Conservation (phyloP, 306 rosid species). For the Sindora glabra region DNA sequence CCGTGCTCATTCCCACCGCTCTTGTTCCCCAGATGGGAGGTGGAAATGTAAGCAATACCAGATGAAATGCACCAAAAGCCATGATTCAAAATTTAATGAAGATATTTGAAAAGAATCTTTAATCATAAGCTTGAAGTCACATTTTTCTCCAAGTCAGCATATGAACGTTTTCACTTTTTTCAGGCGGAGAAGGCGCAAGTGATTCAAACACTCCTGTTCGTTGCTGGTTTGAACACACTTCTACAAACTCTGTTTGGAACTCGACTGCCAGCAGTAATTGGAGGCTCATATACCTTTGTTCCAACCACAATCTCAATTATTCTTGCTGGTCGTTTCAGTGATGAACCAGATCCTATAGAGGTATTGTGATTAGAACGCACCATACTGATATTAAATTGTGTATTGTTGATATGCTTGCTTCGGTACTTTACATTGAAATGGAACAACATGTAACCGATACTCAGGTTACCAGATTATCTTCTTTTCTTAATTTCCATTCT, state of each 20-base stretch:
- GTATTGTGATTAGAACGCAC: constrained; percentile 39
- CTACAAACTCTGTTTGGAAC: constrained; percentile 74
- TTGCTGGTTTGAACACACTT: constrained; percentile 95
- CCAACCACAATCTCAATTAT: constrained; percentile 93
- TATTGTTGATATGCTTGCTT: constrained; percentile 8
- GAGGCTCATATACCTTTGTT: constrained; percentile 92
- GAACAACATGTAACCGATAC: neutral
- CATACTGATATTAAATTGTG: constrained; percentile 4
- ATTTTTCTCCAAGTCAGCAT: neutral
- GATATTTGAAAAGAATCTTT: neutral
- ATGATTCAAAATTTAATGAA: too few species aligned
- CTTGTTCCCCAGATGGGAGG: constrained; percentile 99
- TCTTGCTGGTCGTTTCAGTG: constrained; percentile 81
- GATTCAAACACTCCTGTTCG: constrained; percentile 91
- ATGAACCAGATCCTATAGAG: constrained; percentile 51
- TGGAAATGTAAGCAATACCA: constrained; percentile 70
- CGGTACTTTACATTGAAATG: neutral
- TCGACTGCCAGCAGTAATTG: constrained; percentile 91
- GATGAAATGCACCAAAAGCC: neutral
- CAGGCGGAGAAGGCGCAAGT: constrained; percentile 96
- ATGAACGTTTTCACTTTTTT: neutral
- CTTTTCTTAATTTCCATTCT: neutral
- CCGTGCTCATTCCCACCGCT: constrained; percentile 88
- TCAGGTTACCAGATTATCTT: neutral
- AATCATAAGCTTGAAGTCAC: neutral